Evolutionary conservation across 2,329 filamentous ascomycete genomes (phyloP).

Genomic region (Emericellopsis cladophorae): DNA sequence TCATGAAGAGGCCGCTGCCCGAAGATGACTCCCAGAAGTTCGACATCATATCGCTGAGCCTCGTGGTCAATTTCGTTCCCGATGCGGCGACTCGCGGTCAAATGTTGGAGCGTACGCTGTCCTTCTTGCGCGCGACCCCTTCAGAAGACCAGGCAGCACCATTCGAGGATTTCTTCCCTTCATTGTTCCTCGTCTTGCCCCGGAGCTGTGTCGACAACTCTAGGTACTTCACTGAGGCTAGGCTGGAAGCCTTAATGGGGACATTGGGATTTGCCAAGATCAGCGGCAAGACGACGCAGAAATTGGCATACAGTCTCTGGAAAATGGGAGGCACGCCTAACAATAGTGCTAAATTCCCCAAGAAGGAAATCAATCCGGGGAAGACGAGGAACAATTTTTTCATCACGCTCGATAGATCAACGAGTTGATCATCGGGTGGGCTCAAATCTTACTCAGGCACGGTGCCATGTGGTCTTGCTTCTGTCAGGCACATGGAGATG

Average conservation of each 20-base stretch:
- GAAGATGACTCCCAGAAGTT: slow-evolving; percentile 50
- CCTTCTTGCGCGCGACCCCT: slow-evolving; percentile 43
- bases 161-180: slow-evolving; percentile 37
- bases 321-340: slow-evolving; percentile 23
- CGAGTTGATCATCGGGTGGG: not conserved
- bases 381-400: slow-evolving; percentile 80
- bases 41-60: slow-evolving; percentile 80
- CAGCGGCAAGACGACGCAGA: slow-evolving; percentile 62
- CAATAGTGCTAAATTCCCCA: slow-evolving; percentile 23
- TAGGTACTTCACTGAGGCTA: slow-evolving; percentile 67
- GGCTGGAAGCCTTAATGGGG: slow-evolving; percentile 60
- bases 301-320: slow-evolving; percentile 89
- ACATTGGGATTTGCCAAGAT: slow-evolving; percentile 59
- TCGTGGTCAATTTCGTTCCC: slow-evolving; percentile 92
- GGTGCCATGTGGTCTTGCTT: too few species aligned
- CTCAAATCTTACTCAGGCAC: too few species aligned
- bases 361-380: slow-evolving; percentile 67
- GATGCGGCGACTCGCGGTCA: slow-evolving; percentile 61
- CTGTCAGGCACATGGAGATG: too few species aligned
- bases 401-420: slow-evolving; percentile 45
- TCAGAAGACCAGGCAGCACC: slow-evolving; percentile 3
- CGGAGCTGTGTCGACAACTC: slow-evolving; percentile 83
- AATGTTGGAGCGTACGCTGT: slow-evolving; percentile 68
- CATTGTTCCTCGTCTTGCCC: slow-evolving; percentile 80
- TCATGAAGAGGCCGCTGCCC: slow-evolving; percentile 79